Evolutionary conservation across 2,329 filamentous ascomycete species (phyloP), one percentile per base, ranked within the genome.

Genomic region (Fusarium sarcochroum): DNA sequence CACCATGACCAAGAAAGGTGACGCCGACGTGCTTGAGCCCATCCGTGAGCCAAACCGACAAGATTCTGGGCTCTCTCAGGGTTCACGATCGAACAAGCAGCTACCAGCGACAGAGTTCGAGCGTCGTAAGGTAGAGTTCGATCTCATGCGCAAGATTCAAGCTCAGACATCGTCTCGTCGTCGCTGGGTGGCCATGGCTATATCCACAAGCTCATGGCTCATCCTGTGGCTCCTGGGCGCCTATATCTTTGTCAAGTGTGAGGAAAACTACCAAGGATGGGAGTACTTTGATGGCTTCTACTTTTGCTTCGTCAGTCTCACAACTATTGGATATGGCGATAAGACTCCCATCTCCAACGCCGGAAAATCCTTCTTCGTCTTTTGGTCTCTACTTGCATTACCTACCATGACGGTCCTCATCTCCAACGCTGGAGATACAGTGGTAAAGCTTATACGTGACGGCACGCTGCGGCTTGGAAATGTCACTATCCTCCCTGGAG

Each of bases 291-390:
- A 94, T 58, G 87, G 90, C 0, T 84, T 98, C 42, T 97, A 97
- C 79, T 97, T 97, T 76, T 90, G 90, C 70, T 98, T 96, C 77
- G 89, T 93, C 34, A 91, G 90, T 4, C 86, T 97, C 23, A 84
- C 94, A 3, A 97, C 94, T 0, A 92, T 97, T 37, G 94, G 94
- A 1, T 97, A 97, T 72, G 94, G 94, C 5, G 93, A 97, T 69
- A 78, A 91, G 7, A 89, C 90, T 2, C 93, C 93, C 0, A 83
- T 89, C n/a, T 92, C 90, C 3, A 94, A 94, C 67, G 86, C 90
- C 0, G 93, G 92, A 2, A 90, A 92, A 55, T 89, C 92, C 0
- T 97, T 97, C 77, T 98, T 97, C 73, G 92, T 98, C n/a, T 90
- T 97, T 57, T 98, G 94, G 94, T 93, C 90, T 15, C 78, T 98